Base-by-base conservation (phyloP, 2,329 filamentous ascomycete species). In the Colletotrichum melonis region DNA sequence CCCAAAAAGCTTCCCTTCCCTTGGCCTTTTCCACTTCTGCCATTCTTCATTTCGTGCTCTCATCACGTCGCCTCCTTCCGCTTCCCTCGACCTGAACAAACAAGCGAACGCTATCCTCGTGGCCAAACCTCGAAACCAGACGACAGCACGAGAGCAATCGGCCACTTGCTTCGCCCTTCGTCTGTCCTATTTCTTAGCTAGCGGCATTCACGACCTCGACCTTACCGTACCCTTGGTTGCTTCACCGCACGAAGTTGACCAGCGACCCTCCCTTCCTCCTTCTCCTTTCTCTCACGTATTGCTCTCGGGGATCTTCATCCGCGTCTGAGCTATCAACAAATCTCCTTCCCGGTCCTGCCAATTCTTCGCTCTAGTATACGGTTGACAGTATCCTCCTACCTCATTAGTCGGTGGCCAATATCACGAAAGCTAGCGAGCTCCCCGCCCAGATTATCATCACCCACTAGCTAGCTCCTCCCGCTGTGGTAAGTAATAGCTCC, bases 1-100 rank as follows among this genome's bases (percentile, higher is more conserved):
- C 71, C 67, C 71, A 73, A 73, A 73, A 73, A 73, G 71, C 71
- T 73, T 73, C 71, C 70, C 70, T 73, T 73, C 70, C 67, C 71
- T 73, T 73, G 71, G 71, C 67, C 71, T 52, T 64, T 71, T 62
- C 62, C 60, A 28, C 65, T 66, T 49, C 62, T 70, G 46, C 60
- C 49, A 67, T 73, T 49, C 67, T 52, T 38, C 35, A 73, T 65
- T 26, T 65, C 55, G 62, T 66, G 67, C 62, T 62, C 49, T 62
- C 67, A 58, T 66, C 62, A 66, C 55, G 56, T 73, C 35, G 46
- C 60, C 19, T 67, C 46, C 58, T 46, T 26, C 55, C 58, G 55
- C 60, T 42, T 62, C 49, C 60, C 52, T 63, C 58, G 65, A 57
- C 38, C 52, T 35, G 49, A 30, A 56, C 62, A 62, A 46, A 54